Evolutionary conservation across 192 early-diverging fungal species (phyloP).

Genomic region (Entomortierella lignicola): DNA sequence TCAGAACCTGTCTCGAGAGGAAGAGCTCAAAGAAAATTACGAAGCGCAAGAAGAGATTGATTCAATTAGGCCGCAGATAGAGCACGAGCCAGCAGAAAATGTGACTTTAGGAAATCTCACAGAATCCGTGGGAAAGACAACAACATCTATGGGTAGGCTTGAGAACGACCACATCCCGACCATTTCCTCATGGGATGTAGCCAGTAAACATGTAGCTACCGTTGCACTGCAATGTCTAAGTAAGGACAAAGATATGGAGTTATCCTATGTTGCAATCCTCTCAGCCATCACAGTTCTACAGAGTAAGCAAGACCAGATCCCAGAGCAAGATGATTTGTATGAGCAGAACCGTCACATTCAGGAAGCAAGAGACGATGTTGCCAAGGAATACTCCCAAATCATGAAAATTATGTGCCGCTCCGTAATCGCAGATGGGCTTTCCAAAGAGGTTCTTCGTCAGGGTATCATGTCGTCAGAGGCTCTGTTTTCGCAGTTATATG

Average conservation of each 20-base stretch:
- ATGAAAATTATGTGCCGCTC: constrained; percentile 32
- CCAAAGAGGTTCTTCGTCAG: constrained; percentile 30
- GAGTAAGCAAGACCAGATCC: constrained; percentile 16
- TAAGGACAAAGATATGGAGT: constrained; percentile 41
- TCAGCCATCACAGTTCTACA: constrained; percentile 44
- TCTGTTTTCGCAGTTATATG: constrained; percentile 42
- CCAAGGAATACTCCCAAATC: constrained; percentile 23
- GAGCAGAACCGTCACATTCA: background rate
- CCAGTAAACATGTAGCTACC: constrained; percentile 33
- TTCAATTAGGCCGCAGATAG: too few relatives aligned
- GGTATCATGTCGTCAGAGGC: constrained; percentile 38
- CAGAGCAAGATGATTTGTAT: background rate
- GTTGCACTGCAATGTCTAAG: constrained; percentile 30
- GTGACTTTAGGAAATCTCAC: background rate
- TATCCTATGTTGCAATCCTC: constrained; percentile 45
- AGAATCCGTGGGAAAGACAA: too few relatives aligned
- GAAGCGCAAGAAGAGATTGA: too few relatives aligned
- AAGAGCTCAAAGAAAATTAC: too few relatives aligned
- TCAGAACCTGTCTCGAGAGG: too few relatives aligned
- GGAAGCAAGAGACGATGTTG: constrained; percentile 1
- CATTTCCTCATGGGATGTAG: constrained; percentile 38
- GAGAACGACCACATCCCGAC: background rate
- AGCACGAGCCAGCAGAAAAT: too few relatives aligned
- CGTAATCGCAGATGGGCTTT: constrained; percentile 10
- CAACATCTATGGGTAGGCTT: background rate